Percentiles rank a stretch among this genome's conserved stretches.
Evolutionary conservation across 108 stramenopile genomes (phyloP).

Genomic region (Craspedostauros australis): DNA sequence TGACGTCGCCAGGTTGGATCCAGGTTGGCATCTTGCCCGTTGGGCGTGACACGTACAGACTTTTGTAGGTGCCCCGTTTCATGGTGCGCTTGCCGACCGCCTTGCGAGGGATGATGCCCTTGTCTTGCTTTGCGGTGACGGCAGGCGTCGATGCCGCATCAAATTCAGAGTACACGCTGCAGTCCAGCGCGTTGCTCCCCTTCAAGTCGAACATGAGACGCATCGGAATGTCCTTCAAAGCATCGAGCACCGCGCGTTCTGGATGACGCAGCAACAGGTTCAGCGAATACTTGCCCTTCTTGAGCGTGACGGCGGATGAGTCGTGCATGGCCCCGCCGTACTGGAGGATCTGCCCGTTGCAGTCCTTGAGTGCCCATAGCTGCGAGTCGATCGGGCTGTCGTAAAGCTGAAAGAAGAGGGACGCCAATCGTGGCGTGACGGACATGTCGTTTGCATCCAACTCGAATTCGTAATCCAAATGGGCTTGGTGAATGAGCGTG

Average conservation of each 20-base stretch:
- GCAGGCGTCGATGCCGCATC: constrained; percentile 30
- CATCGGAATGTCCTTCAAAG: constrained; percentile 28
- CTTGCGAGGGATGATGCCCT: constrained; percentile 6
- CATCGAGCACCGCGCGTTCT: constrained; percentile 23
- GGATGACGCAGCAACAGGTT: constrained; percentile 30
- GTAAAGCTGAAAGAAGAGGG: constrained; percentile 30
- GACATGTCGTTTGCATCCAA: constrained; percentile 21
- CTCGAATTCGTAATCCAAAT: constrained; percentile 22
- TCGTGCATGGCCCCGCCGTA: constrained; percentile 36
- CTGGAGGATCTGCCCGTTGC: constrained; percentile 15
- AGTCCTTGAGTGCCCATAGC: constrained; percentile 29
- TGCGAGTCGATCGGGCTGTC: constrained; percentile 37
- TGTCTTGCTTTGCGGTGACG: constrained; percentile 8
- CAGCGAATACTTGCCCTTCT: constrained; percentile 26
- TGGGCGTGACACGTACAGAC: constrained; percentile 30
- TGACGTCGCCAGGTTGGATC: constrained; percentile 28
- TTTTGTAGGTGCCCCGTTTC: constrained; percentile 22
- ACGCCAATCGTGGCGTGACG: constrained; percentile 18
- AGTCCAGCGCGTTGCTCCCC: constrained; percentile 10
- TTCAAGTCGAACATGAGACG: constrained; percentile 13
- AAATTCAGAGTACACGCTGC: constrained; percentile 18
- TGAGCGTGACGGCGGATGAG: constrained; percentile 14
- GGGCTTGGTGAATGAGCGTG: constrained; percentile 29
- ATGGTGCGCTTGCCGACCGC: constrained; percentile 2
- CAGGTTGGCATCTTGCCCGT: constrained; percentile 22